Conservation (phyloP, 139 green algal species). For the Chloropicon primus region DNA sequence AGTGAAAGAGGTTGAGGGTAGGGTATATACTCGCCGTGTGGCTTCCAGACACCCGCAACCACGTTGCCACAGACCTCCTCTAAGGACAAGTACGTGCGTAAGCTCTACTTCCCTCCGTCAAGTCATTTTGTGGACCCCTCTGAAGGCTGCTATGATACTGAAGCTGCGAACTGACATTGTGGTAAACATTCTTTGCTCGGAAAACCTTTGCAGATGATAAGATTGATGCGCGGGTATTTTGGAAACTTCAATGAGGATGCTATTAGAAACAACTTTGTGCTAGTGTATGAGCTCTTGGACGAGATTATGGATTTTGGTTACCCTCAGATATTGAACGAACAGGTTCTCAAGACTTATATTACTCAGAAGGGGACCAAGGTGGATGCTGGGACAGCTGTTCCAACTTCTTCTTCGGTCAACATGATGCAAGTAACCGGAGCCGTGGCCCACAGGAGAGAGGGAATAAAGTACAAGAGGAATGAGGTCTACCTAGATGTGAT, state of each 20-base stretch:
- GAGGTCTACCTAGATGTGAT: constrained; percentile 92
- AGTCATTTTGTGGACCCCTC: constrained; percentile 45
- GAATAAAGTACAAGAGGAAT: constrained; percentile 93
- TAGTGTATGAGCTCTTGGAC: constrained; percentile 95
- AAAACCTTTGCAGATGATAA: background rate
- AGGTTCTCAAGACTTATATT: constrained; percentile 83
- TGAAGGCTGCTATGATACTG: background rate
- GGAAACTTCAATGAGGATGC: constrained; percentile 67
- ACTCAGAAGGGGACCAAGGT: constrained; percentile 59
- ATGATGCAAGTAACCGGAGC: constrained; percentile 86
- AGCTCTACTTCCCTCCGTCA: constrained; percentile 43
- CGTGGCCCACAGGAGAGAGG: constrained; percentile 64
- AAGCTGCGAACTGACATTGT: background rate
- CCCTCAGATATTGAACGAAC: constrained; percentile 41
- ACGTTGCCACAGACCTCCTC: background rate
- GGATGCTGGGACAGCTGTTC: background rate
- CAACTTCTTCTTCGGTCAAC: background rate
- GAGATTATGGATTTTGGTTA: constrained; percentile 78
- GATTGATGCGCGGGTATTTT: constrained; percentile 68
- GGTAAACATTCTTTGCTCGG: background rate
- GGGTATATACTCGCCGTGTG: too few relatives aligned
- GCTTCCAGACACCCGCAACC: too few relatives aligned
- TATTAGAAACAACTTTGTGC: constrained; percentile 83
- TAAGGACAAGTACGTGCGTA: background rate
- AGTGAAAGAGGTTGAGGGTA: too few relatives aligned